Percentiles rank a stretch among this genome's conserved stretches.
phyloP scores from a whole-genome alignment of 2,329 filamentous ascomycete genomes.

The Epichloe baconii region DNA sequence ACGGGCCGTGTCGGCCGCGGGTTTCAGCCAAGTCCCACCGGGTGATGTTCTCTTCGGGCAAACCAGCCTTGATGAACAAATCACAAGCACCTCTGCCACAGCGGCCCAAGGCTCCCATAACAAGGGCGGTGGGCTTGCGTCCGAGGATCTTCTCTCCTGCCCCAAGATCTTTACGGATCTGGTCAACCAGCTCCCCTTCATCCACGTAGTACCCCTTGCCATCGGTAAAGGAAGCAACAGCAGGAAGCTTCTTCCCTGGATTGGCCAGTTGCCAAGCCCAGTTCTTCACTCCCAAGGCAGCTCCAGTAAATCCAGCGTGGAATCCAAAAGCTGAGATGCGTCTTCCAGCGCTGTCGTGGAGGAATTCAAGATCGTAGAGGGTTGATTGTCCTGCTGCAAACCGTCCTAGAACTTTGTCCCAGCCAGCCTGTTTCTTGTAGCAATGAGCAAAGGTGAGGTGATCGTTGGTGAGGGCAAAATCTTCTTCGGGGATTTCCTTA shows the following conservation, averaged over 20 bases:
- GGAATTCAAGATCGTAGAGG: slow-evolving; percentile 78
- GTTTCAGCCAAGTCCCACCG: slow-evolving; percentile 69
- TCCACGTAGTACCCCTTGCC: slow-evolving; percentile 1
- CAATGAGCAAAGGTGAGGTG: slow-evolving; percentile 30
- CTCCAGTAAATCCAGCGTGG: slow-evolving; percentile 63
- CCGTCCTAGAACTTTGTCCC: slow-evolving; percentile 66
- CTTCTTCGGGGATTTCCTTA: slow-evolving; percentile 68
- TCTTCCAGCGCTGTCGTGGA: slow-evolving; percentile 58
- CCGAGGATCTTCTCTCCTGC: slow-evolving; percentile 62
- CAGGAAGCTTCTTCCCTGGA: slow-evolving; percentile 4
- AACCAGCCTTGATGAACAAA: slow-evolving; percentile 59
- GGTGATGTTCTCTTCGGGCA: slow-evolving; percentile 32
- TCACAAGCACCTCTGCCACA: slow-evolving; percentile 80
- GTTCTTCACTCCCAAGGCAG: slow-evolving; percentile 61
- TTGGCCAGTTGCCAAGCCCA: slow-evolving; percentile 44
- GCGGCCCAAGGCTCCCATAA: slow-evolving; percentile 74
- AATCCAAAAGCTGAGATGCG: slow-evolving; percentile 62
- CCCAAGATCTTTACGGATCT: slow-evolving; percentile 39
- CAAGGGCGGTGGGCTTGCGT: slow-evolving; percentile 55
- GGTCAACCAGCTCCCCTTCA: slow-evolving; percentile 4
- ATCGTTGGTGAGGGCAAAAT: slow-evolving; percentile 29
- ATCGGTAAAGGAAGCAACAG: neutral
- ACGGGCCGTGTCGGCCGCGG: slow-evolving; percentile 50
- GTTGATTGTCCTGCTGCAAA: slow-evolving; percentile 50
- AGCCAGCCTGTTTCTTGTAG: slow-evolving; percentile 66